A percentile compares a stretch with the other conserved stretches of the same genome.
Evolutionary conservation across 306 rosid species (phyloP).

Genomic region (Vigna radiata): DNA sequence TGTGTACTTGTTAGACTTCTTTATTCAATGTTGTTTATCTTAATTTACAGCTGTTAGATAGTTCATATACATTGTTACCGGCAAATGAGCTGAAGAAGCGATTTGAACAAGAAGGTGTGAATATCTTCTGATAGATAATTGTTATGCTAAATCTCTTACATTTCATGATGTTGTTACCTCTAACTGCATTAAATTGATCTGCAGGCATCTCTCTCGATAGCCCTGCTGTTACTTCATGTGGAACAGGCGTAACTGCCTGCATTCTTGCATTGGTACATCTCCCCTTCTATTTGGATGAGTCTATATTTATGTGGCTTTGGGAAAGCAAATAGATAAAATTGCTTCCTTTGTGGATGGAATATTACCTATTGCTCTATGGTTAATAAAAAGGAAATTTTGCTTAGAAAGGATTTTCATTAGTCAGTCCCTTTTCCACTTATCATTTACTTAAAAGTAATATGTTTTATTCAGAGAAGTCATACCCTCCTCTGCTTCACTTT

Average conservation of each 20-base stretch:
- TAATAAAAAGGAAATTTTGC: neutral
- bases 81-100: conserved; percentile 75
- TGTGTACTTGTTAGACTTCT: conserved; percentile 15
- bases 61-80: conserved; percentile 75
- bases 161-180: conserved; percentile 19
- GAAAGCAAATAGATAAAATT: neutral
- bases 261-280: conserved; percentile 83
- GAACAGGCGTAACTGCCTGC: conserved; percentile 95
- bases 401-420: neutral
- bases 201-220: conserved; percentile 86
- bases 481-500: too few relatives aligned
- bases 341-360: neutral
- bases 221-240: conserved; percentile 82
- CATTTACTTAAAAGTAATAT: too few relatives aligned
- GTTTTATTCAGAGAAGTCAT: too few relatives aligned
- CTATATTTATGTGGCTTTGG: neutral
- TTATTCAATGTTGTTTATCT: conserved; percentile 21
- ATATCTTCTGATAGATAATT: neutral
- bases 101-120: conserved; percentile 71
- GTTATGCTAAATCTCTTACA: conserved; percentile 19
- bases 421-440: too few relatives aligned
- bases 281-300: conserved; percentile 25
- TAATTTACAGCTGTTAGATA: conserved; percentile 74
- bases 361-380: neutral
- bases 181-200: conserved; percentile 1